A percentile compares a stretch with the other conserved stretches of the same genome.
Evolutionary conservation across 805 yeast genomes (phyloP).

Genomic region (Soucietia sequanensis): DNA sequence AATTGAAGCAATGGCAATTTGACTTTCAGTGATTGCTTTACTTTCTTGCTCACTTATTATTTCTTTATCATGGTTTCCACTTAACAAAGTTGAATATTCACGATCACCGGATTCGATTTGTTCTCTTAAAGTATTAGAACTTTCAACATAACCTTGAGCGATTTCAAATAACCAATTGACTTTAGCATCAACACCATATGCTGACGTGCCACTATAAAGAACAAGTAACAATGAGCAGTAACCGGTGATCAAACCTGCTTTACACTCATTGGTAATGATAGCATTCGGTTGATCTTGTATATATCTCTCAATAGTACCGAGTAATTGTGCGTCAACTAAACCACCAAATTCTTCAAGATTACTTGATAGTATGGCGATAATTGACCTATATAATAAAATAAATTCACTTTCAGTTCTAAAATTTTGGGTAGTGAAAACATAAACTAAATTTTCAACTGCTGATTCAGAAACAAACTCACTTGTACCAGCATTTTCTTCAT

Average conservation of each 20-base stretch:
- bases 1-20: conserved; percentile 41
- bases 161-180: conserved; percentile 43
- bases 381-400: conserved; percentile 37
- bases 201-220: conserved; percentile 47
- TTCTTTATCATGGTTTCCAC: conserved; percentile 31
- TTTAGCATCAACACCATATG: conserved; percentile 49
- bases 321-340: conserved; percentile 30
- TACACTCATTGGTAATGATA: conserved; percentile 36
- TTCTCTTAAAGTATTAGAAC: conserved; percentile 27
- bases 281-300: conserved; percentile 34
- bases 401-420: conserved; percentile 41
- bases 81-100: conserved; percentile 39
- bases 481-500: conserved; percentile 37
- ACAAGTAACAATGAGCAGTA: conserved; percentile 39
- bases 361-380: conserved; percentile 43
- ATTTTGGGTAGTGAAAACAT: conserved; percentile 29
- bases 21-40: conserved; percentile 31
- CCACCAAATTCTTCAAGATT: conserved; percentile 52
- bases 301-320: conserved; percentile 21
- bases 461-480: conserved; percentile 37
- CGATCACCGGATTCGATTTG: conserved; percentile 41
- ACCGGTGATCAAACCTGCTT: conserved; percentile 37
- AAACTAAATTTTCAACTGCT: conserved; percentile 31
- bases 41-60: conserved; percentile 32
- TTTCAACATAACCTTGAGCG: conserved; percentile 37